Evolutionary conservation across 106 monocot species (phyloP), one percentile per base, ranked within the genome.

Genomic region (Acorus gramineus): DNA sequence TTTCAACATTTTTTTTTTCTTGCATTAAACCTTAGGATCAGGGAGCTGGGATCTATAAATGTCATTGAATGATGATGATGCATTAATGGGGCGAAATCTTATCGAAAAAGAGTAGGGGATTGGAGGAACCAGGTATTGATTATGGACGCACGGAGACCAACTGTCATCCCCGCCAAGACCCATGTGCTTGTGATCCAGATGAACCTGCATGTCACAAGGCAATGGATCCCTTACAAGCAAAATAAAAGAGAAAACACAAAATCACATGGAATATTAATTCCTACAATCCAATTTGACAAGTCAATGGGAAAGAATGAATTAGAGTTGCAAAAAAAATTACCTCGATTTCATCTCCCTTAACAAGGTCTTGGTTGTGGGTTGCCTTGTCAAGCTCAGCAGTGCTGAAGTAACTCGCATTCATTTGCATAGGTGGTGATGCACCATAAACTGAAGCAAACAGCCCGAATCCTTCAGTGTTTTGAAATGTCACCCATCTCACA

Each of bases 161-260:
- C 96, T 91, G 59, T 98, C 91, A 52, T 98, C 96, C 45, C 96
- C 91, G 11, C 87, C 96, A 6, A 98, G 11, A 62, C 91, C 96
- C 91, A 91, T 91, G 66, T 98, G 96, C 66, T 83, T 98, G 81
- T 91, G 96, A 52, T 98, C 96, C 60, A 98, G 85, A 76, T 98
- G 96, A 52, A 98, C 96, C 96, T 98, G 67, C 51, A 58, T 57
- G 4, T 68, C 7, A 50, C 9, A 44, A 57, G 10, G 5, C 6
- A 49, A 62, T 28, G 28, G 28, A 28, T 28, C 0, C 12, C 28
- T 42, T 12, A 5, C 42, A 59, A 4, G 28, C 58, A 59, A 62
- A 62, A 47, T 46, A 8, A 28, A 28, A 28, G 28, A 28, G 28
- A 28, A 28, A 28, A 28, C 28, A 28, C 28, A 28, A 28, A 28